Conservation (phyloP, 2,329 filamentous ascomycete genomes). For the Dactylella cylindrospora region DNA sequence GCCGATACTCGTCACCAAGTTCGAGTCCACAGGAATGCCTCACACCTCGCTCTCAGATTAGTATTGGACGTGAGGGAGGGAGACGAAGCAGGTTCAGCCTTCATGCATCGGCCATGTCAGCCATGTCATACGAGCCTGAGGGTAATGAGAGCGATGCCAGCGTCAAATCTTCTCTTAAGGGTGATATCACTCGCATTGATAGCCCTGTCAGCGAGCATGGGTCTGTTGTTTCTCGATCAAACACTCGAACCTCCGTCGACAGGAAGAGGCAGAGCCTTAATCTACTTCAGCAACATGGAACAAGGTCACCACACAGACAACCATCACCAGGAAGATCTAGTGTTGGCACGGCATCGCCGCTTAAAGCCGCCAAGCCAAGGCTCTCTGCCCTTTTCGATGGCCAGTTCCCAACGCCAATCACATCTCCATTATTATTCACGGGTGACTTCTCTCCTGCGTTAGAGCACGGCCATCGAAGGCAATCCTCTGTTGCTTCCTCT, state of each 20-base stretch:
- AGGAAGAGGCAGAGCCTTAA: conserved; percentile 73
- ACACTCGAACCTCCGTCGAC: conserved; percentile 52
- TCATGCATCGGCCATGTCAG: conserved; percentile 51
- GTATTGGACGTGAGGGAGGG: conserved; percentile 49
- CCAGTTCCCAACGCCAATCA: conserved; percentile 76
- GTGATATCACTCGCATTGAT: conserved; percentile 64
- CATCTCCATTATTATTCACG: conserved; percentile 80
- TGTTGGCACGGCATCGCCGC: conserved; percentile 72
- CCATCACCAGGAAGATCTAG: conserved; percentile 73
- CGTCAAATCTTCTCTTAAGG: conserved; percentile 65
- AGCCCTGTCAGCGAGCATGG: conserved; percentile 88
- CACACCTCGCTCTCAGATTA: conserved; percentile 81
- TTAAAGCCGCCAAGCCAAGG: conserved; percentile 81
- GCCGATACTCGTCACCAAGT: conserved; percentile 70
- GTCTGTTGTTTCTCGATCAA: conserved; percentile 44
- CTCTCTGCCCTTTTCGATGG: conserved; percentile 62
- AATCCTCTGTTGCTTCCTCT: conserved; percentile 87
- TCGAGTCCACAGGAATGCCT: conserved; percentile 88
- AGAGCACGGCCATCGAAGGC: conserved; percentile 73
- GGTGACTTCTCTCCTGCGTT: conserved; percentile 79
- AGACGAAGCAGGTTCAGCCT: conserved; percentile 46
- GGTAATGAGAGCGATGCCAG: conserved; percentile 86
- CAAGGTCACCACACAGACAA: conserved; percentile 78
- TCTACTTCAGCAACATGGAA: conserved; percentile 58
- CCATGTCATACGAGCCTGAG: conserved; percentile 78